These are phyloP conservation scores for Dactylellina sp. DNA, from an alignment of 2,329 filamentous ascomycete genomes.

Conservation along the genomic window DNA sequence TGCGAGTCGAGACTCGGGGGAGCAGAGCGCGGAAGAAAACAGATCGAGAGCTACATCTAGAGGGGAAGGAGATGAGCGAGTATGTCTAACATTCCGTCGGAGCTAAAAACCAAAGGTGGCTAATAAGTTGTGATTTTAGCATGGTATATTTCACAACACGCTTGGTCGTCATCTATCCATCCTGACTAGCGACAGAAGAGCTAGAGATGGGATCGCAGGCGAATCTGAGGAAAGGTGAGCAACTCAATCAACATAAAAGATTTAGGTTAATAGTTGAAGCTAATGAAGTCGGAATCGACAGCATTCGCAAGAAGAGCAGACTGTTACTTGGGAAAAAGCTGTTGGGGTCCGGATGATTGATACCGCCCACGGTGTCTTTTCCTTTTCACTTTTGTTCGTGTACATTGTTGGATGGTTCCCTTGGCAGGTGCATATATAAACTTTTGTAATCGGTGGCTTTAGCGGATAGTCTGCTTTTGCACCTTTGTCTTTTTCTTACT, in stretches of 20 bases:
- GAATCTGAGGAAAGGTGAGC: constrained; percentile 60
- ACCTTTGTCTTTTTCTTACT: neutral
- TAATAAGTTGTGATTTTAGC: constrained; percentile 7
- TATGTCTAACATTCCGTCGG: constrained; percentile 20
- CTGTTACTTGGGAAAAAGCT: constrained; percentile 62
- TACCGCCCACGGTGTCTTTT: constrained; percentile 8
- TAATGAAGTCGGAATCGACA: constrained; percentile 50
- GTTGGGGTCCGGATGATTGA: constrained; percentile 53
- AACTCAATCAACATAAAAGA: neutral
- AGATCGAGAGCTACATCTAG: constrained; percentile 37
- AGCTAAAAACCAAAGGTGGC: neutral
- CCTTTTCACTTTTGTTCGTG: constrained; percentile 21
- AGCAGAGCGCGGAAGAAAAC: constrained; percentile 45
- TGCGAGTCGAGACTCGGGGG: constrained; percentile 20
- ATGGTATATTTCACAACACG: constrained; percentile 58
- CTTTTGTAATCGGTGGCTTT: constrained; percentile 14
- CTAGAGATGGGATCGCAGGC: constrained; percentile 57
- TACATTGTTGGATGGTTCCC: constrained; percentile 18
- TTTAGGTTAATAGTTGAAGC: neutral
- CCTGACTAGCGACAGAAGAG: constrained; percentile 57
- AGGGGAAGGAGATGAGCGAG: constrained; percentile 53
- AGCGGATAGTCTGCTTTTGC: constrained; percentile 8
- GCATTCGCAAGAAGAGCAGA: constrained; percentile 61
- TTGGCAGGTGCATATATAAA: constrained; percentile 23
- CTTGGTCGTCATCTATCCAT: constrained; percentile 60